These are phyloP conservation scores for Candida odintsovae DNA, from an alignment of 805 yeast species.

Conservation along the genomic window DNA sequence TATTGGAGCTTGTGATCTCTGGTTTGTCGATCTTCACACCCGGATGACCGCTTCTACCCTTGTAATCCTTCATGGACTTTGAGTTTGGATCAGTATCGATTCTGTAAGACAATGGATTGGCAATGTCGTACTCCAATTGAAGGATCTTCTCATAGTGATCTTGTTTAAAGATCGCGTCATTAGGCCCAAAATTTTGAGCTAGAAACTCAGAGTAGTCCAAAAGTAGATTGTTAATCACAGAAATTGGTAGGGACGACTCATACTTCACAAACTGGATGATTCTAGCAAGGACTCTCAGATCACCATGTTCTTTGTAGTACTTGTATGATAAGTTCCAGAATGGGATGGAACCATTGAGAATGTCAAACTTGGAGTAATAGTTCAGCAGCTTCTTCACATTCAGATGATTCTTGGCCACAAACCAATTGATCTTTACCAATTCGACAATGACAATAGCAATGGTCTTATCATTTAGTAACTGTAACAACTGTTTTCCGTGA, in stretches of 20 bases:
- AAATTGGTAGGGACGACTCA: constrained; percentile 42
- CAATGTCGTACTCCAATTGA: constrained; percentile 23
- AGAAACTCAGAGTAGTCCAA: constrained; percentile 33
- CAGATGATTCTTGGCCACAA: constrained; percentile 23
- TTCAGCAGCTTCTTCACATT: constrained; percentile 28
- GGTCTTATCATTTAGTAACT: constrained; percentile 34
- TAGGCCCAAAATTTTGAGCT: constrained; percentile 22
- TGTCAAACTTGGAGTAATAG: constrained; percentile 20
- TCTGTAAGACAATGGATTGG: constrained; percentile 25
- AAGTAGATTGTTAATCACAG: constrained; percentile 37
- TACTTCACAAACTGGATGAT: constrained; percentile 41
- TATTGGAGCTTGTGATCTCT: constrained; percentile 31
- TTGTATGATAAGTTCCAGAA: constrained; percentile 58
- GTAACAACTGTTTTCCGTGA: constrained; percentile 21
- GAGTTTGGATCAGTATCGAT: constrained; percentile 1
- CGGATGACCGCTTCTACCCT: constrained; percentile 30
- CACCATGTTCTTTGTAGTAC: constrained; percentile 41
- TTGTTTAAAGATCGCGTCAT: constrained; percentile 16
- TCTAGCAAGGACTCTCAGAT: constrained; percentile 38
- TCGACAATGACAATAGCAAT: constrained; percentile 33
- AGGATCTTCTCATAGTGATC: constrained; percentile 19
- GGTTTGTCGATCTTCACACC: constrained; percentile 36
- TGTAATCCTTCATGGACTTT: constrained; percentile 12
- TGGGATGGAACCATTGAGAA: constrained; percentile 33
- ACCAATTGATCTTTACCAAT: constrained; percentile 28